These are phyloP conservation scores for Barnettozyma siamensis DNA, from an alignment of 805 yeast species.

Conservation along the genomic window DNA sequence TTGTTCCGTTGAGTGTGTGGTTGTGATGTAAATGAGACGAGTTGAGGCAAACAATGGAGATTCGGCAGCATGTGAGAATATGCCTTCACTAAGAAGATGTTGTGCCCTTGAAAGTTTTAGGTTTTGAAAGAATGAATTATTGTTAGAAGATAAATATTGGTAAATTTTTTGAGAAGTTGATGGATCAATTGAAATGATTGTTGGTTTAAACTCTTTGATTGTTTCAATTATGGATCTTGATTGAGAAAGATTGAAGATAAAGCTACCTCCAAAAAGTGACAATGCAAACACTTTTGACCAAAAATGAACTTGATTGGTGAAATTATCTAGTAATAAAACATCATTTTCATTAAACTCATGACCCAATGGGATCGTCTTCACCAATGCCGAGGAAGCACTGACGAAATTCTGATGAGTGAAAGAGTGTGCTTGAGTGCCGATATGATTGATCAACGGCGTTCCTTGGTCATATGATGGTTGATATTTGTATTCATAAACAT, in stretches of 20 bases:
- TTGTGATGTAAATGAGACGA: constrained; percentile 22
- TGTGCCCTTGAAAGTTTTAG: constrained; percentile 21
- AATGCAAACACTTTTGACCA: constrained; percentile 35
- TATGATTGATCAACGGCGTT: constrained; percentile 30
- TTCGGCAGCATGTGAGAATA: constrained; percentile 17
- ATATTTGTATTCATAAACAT: constrained; percentile 24
- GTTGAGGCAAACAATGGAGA: constrained; percentile 29
- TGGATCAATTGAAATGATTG: constrained; percentile 10
- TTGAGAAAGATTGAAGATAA: constrained; percentile 22
- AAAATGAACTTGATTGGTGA: constrained; percentile 31
- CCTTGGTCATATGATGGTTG: constrained; percentile 25
- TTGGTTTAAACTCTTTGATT: constrained; percentile 10
- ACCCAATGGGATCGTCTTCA: constrained; percentile 30
- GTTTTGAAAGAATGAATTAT: constrained; percentile 1
- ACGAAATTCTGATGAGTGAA: constrained; percentile 50
- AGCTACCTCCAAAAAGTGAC: constrained; percentile 30
- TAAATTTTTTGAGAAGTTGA: background rate
- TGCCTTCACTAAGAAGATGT: constrained; percentile 18
- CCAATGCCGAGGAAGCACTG: constrained; percentile 46
- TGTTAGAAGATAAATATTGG: background rate
- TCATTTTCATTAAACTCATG: constrained; percentile 31
- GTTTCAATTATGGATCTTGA: too few relatives aligned
- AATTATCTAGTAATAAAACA: constrained; percentile 26
- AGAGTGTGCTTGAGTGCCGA: constrained; percentile 25
- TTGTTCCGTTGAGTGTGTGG: constrained; percentile 1